Percentiles rank a stretch among this genome's conserved stretches.
phyloP scores from a whole-genome alignment of 257 asterid genomes.

The Paraleonurus japonicus region DNA sequence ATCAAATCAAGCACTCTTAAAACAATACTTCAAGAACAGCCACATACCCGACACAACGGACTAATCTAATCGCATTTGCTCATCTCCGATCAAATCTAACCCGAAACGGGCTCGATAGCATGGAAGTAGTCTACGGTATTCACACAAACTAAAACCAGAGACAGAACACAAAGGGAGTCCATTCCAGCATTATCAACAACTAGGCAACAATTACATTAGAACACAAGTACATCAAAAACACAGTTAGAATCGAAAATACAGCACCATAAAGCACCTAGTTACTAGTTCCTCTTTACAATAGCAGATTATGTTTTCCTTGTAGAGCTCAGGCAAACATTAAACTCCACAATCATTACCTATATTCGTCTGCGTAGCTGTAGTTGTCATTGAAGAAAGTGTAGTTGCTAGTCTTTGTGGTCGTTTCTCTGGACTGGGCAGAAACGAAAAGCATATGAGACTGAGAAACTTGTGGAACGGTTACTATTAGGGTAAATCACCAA shows the following conservation, averaged over 20 bases:
- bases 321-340: not conserved
- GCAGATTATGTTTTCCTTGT: conserved; percentile 10
- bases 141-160: not conserved
- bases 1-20: not conserved
- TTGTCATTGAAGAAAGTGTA: conserved; percentile 46
- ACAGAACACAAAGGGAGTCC: not conserved
- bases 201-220: conserved; percentile 18
- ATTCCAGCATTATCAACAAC: conserved; percentile 5
- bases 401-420: conserved; percentile 37
- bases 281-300: conserved; percentile 39
- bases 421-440: conserved; percentile 49
- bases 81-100: not conserved
- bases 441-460: conserved; percentile 12
- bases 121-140: not conserved
- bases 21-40: too few species aligned
- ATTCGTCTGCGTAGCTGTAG: conserved; percentile 47
- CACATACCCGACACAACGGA: too few species aligned
- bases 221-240: not conserved
- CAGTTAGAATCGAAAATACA: conserved; percentile 4
- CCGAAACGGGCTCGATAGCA: not conserved
- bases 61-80: too few species aligned
- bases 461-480: not conserved
- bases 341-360: conserved; percentile 45
- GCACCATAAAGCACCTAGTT: conserved; percentile 18
- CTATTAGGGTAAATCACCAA: not conserved